Base-by-base conservation (phyloP, 805 yeast genomes). In the Pichia californica region DNA sequence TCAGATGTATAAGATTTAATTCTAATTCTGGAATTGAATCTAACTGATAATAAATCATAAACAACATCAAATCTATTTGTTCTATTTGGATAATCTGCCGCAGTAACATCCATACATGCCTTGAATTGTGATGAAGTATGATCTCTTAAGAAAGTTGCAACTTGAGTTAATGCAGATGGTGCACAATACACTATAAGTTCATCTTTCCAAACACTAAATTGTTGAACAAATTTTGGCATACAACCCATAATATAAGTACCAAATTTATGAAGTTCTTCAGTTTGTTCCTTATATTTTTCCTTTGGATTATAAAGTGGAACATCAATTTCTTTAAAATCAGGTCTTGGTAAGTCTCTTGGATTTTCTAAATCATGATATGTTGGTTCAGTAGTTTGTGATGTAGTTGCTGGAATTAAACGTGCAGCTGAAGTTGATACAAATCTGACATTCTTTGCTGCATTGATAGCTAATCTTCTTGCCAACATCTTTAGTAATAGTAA, bases 1-100 rank as follows among this genome's bases (percentile, higher is more conserved):
- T 87, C 95, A 38, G 81, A 79, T 15, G 95, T 93, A 56, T 83
- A 87, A 13, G 95, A 87, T 70, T 87, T 87, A 58, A 87, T 88
- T 62, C 95, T 74, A 62, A 87, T 83, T 63, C 95, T 76, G 6
- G 95, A 83, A 69, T 86, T 86, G 73, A 80, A 84, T 58, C 93
- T 79, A 40, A 81, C 83, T 33, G 89, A 81, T 53, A 87, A 73
- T 57, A 87, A 61, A 66, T 87, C 86, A 68, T 87, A 87, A 19
- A 87, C 91, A 41, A 87, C 88, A 57, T 87, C 95, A 59, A 87
- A 87, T 61, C 95, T 76, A 69, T 85, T 83, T 38, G 80, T 73
- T 67, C 94, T 79, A 13, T 86, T 71, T 31, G 95, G 95, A 63
- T 77, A 87, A 65, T 87, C 95, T 20, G 80, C 95, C 13, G 87